Base-by-base conservation (phyloP, 202 grass and related monocot genomes). In the Panicum virgatum region DNA sequence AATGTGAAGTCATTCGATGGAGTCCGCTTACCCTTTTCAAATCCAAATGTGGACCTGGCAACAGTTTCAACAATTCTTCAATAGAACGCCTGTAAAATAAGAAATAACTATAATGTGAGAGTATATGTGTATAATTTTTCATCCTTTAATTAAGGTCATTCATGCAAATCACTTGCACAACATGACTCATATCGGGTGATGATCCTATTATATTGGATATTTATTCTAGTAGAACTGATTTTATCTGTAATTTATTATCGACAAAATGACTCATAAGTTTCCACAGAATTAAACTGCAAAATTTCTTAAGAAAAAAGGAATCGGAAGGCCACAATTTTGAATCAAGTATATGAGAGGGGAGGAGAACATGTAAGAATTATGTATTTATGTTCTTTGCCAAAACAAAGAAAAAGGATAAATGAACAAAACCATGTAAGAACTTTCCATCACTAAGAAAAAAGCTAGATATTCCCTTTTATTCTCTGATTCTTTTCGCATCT, bases 31-130 rank as follows among this genome's bases (percentile, higher is more conserved):
- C 96, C 85, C 92, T 90, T 89, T 95, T 98, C 68, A 95, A 82
- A 90, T 98, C 92, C 40, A 95, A 43, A 88, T 98, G 96, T 52
- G 92, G 96, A 75, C 96, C 96, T 42, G 96, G 96, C 54, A 98
- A 82, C 45, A 93, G 66, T 83, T 95, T 95, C 72, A 98, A 29
- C 66, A 91, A 75, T 83, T 98, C 96, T 86, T 98, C 96, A 75
- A 93, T 98, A 79, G 92, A 95, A 69, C 96, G 82, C 96, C 96
- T 98, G 86, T 53, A 88, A 88, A 59, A 48, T 73, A n/a, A 19
- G 22, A 84, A 73, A 80, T 51, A 75, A 85, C 20, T 18, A 58
- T 62, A 68, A 42, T 42, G 20, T 22, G 6, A 23, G 63, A 25
- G 44, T 46, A 25, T 60, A 73, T 29, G 59, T n/a, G 5, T 6